phyloP scores from a whole-genome alignment of 106 monocot species.

The Apostasia shenzhenica region DNA sequence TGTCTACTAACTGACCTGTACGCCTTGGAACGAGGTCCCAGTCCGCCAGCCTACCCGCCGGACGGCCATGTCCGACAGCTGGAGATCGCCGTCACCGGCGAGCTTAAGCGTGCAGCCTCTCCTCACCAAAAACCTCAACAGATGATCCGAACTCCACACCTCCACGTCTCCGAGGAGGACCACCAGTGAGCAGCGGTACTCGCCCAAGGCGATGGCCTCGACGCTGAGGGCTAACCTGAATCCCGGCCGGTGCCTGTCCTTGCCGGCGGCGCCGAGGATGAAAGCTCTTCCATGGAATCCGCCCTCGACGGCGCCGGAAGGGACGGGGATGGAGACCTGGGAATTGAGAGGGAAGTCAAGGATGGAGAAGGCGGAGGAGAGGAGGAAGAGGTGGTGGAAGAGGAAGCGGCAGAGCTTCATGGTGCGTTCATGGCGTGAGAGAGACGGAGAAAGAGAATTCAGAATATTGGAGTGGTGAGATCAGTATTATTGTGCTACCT shows the following conservation, averaged over 20 bases:
- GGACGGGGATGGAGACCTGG: slow-evolving; percentile 15
- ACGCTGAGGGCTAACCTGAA: slow-evolving; percentile 34
- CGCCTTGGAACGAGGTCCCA: slow-evolving; percentile 19
- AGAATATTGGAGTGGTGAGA: no score
- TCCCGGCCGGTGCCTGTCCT: not conserved
- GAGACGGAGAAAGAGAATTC: no score
- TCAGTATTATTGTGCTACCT: no score
- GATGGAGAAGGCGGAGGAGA: not conserved
- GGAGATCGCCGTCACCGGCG: slow-evolving; percentile 27
- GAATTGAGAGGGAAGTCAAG: slow-evolving; percentile 13
- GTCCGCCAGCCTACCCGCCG: slow-evolving; percentile 31
- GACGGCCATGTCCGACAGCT: slow-evolving; percentile 22
- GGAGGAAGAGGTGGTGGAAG: slow-evolving; percentile 4
- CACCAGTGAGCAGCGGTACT: slow-evolving; percentile 25
- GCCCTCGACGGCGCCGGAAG: slow-evolving; percentile 14
- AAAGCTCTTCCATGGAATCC: slow-evolving; percentile 20
- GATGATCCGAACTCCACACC: slow-evolving; percentile 56
- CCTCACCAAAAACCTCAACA: slow-evolving; percentile 12
- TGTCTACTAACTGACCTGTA: slow-evolving; percentile 25
- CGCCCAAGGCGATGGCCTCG: slow-evolving; percentile 16
- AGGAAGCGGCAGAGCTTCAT: not conserved
- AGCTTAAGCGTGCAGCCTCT: slow-evolving; percentile 25
- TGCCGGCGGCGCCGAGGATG: slow-evolving; percentile 1
- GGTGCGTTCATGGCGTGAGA: no score
- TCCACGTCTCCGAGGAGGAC: slow-evolving; percentile 32